Evolutionary conservation across 805 yeast species (phyloP).

Genomic region (Ogataea corticis): DNA sequence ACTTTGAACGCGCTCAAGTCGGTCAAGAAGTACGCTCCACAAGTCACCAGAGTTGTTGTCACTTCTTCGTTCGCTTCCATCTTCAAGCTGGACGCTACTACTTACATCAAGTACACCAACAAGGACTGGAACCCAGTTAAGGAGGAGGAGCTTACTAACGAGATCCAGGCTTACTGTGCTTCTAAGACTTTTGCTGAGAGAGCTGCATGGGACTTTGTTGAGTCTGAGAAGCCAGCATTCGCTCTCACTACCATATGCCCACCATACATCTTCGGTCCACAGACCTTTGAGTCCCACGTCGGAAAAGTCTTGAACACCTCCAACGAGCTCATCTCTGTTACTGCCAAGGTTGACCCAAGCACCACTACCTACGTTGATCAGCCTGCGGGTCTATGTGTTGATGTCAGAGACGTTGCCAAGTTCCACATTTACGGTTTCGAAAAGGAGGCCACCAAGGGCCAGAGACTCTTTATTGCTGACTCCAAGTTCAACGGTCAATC

Average conservation of each 20-base stretch:
- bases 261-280: slow-evolving; percentile 45
- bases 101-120: slow-evolving; percentile 25
- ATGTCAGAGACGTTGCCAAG: slow-evolving; percentile 42
- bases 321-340: slow-evolving; percentile 38
- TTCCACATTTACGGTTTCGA: slow-evolving; percentile 44
- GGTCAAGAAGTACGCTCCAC: slow-evolving; percentile 38
- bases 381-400: slow-evolving; percentile 28
- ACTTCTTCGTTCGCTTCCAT: slow-evolving; percentile 52
- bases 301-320: slow-evolving; percentile 31
- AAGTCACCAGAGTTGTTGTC: slow-evolving; percentile 43
- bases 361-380: slow-evolving; percentile 30
- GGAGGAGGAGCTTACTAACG: slow-evolving; percentile 29
- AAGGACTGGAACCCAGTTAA: slow-evolving; percentile 36
- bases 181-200: slow-evolving; percentile 47
- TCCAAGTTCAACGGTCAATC: slow-evolving; percentile 7
- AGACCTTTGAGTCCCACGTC: slow-evolving; percentile 34
- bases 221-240: slow-evolving; percentile 35
- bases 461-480: slow-evolving; percentile 33
- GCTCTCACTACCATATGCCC: slow-evolving; percentile 36
- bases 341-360: slow-evolving; percentile 23
- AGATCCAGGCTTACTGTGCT: slow-evolving; percentile 34
- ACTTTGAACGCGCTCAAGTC: slow-evolving; percentile 45
- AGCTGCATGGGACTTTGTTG: slow-evolving; percentile 42
- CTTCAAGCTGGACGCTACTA: slow-evolving; percentile 30
- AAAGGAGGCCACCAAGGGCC: slow-evolving; percentile 20